Percentiles rank a stretch among this genome's conserved stretches.
Evolutionary conservation across 2,329 filamentous ascomycete genomes (phyloP).

Genomic region (Capronia coronata): DNA sequence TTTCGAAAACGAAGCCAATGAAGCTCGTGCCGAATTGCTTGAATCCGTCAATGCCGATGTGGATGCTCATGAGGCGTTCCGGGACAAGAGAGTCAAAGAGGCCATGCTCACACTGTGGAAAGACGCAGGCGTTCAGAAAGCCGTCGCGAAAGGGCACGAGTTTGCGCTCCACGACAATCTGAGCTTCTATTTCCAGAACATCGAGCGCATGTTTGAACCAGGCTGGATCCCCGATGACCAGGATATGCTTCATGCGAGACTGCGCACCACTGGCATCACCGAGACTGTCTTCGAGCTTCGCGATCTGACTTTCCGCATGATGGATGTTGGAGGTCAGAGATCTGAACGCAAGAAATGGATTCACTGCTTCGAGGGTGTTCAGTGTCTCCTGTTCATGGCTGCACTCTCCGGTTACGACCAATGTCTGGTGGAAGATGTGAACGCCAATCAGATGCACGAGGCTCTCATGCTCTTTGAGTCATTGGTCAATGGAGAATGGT

Average conservation of each 20-base stretch:
- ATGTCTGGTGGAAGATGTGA: conserved; percentile 91
- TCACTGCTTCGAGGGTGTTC: conserved; percentile 91
- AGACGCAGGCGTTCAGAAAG: conserved; percentile 74
- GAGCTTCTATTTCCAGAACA: conserved; percentile 76
- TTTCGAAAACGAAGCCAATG: conserved; percentile 72
- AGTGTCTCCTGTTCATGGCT: conserved; percentile 85
- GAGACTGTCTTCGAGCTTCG: conserved; percentile 91
- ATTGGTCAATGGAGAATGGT: conserved; percentile 80
- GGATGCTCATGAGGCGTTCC: conserved; percentile 71
- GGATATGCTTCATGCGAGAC: conserved; percentile 81
- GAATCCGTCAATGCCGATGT: conserved; percentile 71
- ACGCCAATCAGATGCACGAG: conserved; percentile 91
- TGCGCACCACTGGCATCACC: conserved; percentile 91
- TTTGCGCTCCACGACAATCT: conserved; percentile 95
- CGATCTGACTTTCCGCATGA: conserved; percentile 92
- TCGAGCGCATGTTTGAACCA: conserved; percentile 67
- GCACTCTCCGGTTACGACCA: conserved; percentile 96
- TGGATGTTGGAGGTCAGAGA: conserved; percentile 85
- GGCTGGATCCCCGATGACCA: conserved; percentile 88
- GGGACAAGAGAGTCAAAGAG: conserved; percentile 53
- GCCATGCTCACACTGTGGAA: conserved; percentile 80
- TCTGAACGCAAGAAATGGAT: conserved; percentile 98
- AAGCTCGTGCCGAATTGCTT: conserved; percentile 72
- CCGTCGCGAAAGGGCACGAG: conserved; percentile 91
- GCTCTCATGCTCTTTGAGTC: conserved; percentile 82